Percentiles rank a stretch among this genome's conserved stretches.
Conservation (phyloP, 2,329 filamentous ascomycete species). For the Aphanoascus verrucosus region DNA sequence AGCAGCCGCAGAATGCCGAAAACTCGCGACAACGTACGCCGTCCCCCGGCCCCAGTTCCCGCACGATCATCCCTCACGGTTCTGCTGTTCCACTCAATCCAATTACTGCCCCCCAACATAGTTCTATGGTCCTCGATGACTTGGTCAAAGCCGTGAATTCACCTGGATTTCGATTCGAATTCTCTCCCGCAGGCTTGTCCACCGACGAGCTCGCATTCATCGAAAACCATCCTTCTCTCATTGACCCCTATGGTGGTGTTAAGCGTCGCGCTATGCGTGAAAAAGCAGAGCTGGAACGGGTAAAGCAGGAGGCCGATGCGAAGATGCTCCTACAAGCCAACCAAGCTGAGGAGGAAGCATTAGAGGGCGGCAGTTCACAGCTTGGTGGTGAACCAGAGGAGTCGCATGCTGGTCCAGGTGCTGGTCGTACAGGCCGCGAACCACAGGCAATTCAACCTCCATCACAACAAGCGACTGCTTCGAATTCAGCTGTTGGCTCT, state of each 20-base stretch:
- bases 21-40: conserved; percentile 20
- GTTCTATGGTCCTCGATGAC: conserved; percentile 28
- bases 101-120: conserved; percentile 19
- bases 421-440: conserved; percentile 43
- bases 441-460: conserved; percentile 64
- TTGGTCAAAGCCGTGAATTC: conserved; percentile 40
- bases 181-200: conserved; percentile 38
- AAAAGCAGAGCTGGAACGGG: conserved; percentile 52
- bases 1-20: conserved; percentile 21
- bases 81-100: conserved; percentile 8
- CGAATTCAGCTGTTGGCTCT: conserved; percentile 33
- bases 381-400: conserved; percentile 90
- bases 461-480: conserved; percentile 52
- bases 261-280: conserved; percentile 70
- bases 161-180: conserved; percentile 44
- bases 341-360: conserved; percentile 57
- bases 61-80: background rate
- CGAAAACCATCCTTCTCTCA: conserved; percentile 60
- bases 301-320: conserved; percentile 44
- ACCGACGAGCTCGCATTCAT: conserved; percentile 43
- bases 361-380: conserved; percentile 75
- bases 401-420: conserved; percentile 41
- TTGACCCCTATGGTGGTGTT: conserved; percentile 70
- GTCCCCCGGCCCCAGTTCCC: conserved; percentile 17
- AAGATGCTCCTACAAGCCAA: conserved; percentile 43